These are phyloP conservation scores for Phytophthora cactorum DNA, from an alignment of 352 stramenopile species.

Conservation along the genomic window DNA sequence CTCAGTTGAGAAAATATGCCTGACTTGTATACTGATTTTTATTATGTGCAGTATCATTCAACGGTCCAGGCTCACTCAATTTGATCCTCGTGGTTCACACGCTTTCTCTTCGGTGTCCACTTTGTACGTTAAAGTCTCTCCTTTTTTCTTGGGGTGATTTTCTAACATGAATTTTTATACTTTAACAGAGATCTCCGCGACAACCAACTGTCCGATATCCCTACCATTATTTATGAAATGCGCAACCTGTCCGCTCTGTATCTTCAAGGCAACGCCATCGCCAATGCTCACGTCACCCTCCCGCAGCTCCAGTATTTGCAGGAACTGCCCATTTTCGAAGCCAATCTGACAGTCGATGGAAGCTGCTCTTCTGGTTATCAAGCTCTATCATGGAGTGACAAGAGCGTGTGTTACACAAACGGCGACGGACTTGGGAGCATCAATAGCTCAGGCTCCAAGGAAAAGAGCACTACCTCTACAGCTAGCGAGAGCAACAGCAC, in stretches of 20 bases:
- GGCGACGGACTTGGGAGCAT: slow-evolving; percentile 51
- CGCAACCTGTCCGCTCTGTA: slow-evolving; percentile 56
- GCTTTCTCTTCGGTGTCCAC: slow-evolving; percentile 51
- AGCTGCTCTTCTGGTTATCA: slow-evolving; percentile 57
- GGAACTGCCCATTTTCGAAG: slow-evolving; percentile 53
- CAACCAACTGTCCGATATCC: slow-evolving; percentile 70
- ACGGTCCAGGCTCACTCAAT: slow-evolving; percentile 59
- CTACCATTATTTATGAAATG: slow-evolving; percentile 73
- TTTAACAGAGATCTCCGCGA: slow-evolving; percentile 63
- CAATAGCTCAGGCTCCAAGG: slow-evolving; percentile 37
- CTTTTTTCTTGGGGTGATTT: neutral
- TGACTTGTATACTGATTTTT: neutral
- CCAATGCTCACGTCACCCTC: slow-evolving; percentile 55
- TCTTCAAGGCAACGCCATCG: slow-evolving; percentile 62
- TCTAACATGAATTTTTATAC: slow-evolving; percentile 7
- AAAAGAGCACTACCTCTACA: slow-evolving; percentile 38
- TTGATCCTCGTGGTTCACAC: slow-evolving; percentile 57
- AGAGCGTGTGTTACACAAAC: slow-evolving; percentile 57
- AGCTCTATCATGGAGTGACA: slow-evolving; percentile 51
- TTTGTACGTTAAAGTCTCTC: slow-evolving; percentile 49
- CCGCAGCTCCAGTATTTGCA: slow-evolving; percentile 65
- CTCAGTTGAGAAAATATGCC: slow-evolving; percentile 1
- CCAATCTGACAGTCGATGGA: slow-evolving; percentile 43
- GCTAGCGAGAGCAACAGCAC: slow-evolving; percentile 29
- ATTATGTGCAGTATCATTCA: slow-evolving; percentile 60